Evolutionary conservation across 305 asterid species (phyloP), one percentile per base, ranked within the genome.

Genomic region (Striga hermonthica): DNA sequence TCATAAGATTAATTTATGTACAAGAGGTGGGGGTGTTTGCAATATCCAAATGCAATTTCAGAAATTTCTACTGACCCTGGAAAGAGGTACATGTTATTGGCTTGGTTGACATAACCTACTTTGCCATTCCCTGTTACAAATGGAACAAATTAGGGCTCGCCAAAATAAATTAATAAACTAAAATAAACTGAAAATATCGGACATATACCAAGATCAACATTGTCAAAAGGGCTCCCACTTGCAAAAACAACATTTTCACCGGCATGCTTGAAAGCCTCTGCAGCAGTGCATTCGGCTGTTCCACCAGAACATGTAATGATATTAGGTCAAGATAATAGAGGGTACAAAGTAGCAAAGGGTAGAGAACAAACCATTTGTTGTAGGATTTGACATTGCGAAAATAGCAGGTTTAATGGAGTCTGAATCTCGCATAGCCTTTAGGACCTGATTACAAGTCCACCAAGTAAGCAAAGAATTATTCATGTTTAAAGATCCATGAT

Each of bases 351-450:
- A 12, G 31, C 35, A 41, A 57, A 62, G 68, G 15, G 36, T 52
- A 69, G 41, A 65, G 50, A 38, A 67, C 84, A 74, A 79, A 94
- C 99, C 99, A 76, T 94, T 94, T 73, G 79, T 70, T 22, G 96
- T 94, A 69, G 99, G 98, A 83, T 94, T 94, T 56, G 99, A 94
- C 99, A 94, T 94, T 11, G 99, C 97, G 69, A 94, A 94, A 34
- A 94, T 85, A 70, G 98, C 96, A 68, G 99, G 99, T 79, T 86
- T 94, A 31, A 50, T 57, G 74, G 96, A 88, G 76, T 86, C 96
- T 3, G 99, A 90, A 53, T 80, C 90, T 66, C 74, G 79, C 97
- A 94, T 94, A 76, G 98, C 98, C 81, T 79, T 90, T 47, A 94
- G 94, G 74, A 94, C 91, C 99, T 94, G 88, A 65, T 63, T 67